Evolutionary conservation across 140 eudicot species (phyloP), one percentile per base, ranked within the genome.

Genomic region (Senecio squalidus): DNA sequence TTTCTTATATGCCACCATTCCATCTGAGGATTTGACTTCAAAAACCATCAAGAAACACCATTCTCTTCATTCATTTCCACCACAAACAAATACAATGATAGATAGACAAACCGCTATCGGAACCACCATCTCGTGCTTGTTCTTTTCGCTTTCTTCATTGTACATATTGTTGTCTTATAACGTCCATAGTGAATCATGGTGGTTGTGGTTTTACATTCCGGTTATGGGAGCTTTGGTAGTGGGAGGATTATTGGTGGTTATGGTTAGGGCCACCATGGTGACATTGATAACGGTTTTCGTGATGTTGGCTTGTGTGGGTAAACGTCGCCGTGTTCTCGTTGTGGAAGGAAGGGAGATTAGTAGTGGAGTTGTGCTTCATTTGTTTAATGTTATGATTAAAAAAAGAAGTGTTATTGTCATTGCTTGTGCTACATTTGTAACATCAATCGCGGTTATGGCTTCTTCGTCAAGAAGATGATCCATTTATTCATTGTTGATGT

Each of bases 261-360:
- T 81, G 57, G 89, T 80, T 13, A 74, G 88, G 64, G 79, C 93
- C 58, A 80, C 84, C 44, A 62, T 82, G 49, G 93, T 89, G 72
- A 74, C 95, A 6, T 74, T 85, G 86, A 89, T 82, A 70, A 89
- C 93, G 0, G 84, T 89, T 75, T 44, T 85, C 36, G 95, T 89
- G 66, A 79, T 85, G 67, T 54, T 89, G 26, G 89, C 86, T 5
- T 89, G 76, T 30, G 66, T 84, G 0, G 97, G 97, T 51, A 89
- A 89, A 60, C 78, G 93, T 0, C 88, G 95, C n/a, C 74, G 86
- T 3, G 79, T 85, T 11, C 68, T 89, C 69, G 97, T 59, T 6
- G 50, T 36, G 34, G 78, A 89, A 64, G 86, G 95, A 17, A 75
- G 84, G 70, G 76, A 82, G 84, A 85, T 89, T 18, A 78, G 89